A percentile compares a stretch with the other conserved stretches of the same genome.
phyloP scores from a whole-genome alignment of 1,284 basidiomycete species.

The Grifola frondosa region DNA sequence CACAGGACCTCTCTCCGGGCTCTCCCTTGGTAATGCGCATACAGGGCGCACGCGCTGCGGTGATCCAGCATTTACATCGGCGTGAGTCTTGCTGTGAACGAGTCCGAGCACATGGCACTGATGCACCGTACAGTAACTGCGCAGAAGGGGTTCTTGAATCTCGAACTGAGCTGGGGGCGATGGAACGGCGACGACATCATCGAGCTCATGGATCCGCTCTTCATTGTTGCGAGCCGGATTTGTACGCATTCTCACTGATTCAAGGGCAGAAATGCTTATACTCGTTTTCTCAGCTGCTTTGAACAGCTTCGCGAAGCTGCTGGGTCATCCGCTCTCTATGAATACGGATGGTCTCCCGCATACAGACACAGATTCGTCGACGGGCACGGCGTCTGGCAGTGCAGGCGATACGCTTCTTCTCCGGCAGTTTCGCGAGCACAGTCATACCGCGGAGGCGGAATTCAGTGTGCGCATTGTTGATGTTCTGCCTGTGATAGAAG shows the following conservation, averaged over 20 bases:
- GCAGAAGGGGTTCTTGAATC: conserved; percentile 47
- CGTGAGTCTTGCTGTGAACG: conserved; percentile 15
- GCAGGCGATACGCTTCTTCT: conserved; percentile 41
- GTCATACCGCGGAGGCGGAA: conserved; percentile 34
- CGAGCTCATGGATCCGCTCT: conserved; percentile 43
- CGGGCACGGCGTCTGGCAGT: conserved; percentile 5
- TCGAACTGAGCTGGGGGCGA: conserved; percentile 54
- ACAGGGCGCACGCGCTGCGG: conserved; percentile 26
- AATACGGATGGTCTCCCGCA: conserved; percentile 6
- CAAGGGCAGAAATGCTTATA: background rate
- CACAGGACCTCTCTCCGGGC: conserved; percentile 33
- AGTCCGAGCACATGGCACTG: background rate
- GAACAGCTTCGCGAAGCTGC: conserved; percentile 31
- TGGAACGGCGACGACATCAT: conserved; percentile 55
- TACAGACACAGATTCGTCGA: conserved; percentile 7
- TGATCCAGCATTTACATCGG: conserved; percentile 26
- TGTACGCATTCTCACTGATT: conserved; percentile 32
- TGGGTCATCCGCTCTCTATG: conserved; percentile 17
- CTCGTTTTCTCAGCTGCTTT: conserved; percentile 26
- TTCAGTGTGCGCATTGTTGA: conserved; percentile 43
- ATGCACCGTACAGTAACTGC: conserved; percentile 29
- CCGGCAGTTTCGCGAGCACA: conserved; percentile 36
- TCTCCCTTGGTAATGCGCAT: conserved; percentile 32
- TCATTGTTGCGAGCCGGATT: conserved; percentile 40
- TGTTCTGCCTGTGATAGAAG: conserved; percentile 48